Base-by-base conservation (phyloP, 345 rosid genomes). In the Gossypium sturtianum region DNA sequence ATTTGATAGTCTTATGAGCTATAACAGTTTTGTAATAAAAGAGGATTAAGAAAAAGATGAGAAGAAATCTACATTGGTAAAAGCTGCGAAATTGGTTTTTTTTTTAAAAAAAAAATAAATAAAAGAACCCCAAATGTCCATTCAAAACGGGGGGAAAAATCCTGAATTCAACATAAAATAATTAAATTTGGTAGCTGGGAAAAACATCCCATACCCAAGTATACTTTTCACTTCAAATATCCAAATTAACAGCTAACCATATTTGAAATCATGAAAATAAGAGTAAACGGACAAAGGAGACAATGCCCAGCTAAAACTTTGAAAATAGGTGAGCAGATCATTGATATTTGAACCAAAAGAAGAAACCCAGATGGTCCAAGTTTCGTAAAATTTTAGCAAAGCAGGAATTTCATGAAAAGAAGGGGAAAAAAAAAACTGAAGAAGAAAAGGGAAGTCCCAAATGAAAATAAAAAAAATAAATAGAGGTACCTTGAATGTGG, bases 401-500 rank as follows among this genome's bases (percentile, higher is more conserved):
- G 44, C 34, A 47, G 41, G 41, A 34, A 34, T 34, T 34, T 34
- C 41, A 34, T 34, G 41, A 34, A 34, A 34, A 34, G 41, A 34
- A 34, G 41, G 34, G 38, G 0, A 34, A 34, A 34, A 34, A 29
- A 34, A 34, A 34, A 12, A 58, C 13, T 59, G 17, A 59, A 59
- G 38, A 23, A 57, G 34, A 58, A 58, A 58, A 25, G 64, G 41
- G 64, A 25, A 59, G 64, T 23, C 41, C 64, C 25, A 9, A 57
- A 57, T 20, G 7, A 23, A 58, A 23, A 6, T 69, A 51, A n/a
- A 1, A 1, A 49, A 59, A 57, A 5, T 34, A 34, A 34, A 34
- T 34, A 61, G 38, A 29, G 59, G 52, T 68, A 81, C 84, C 84
- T 77, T 77, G 52, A 77, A 70, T 70, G 63, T 73, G 53, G 83